Percentiles rank a stretch among this genome's conserved stretches.
phyloP scores from a whole-genome alignment of 106 monocot genomes.

The Chionographis japonica region DNA sequence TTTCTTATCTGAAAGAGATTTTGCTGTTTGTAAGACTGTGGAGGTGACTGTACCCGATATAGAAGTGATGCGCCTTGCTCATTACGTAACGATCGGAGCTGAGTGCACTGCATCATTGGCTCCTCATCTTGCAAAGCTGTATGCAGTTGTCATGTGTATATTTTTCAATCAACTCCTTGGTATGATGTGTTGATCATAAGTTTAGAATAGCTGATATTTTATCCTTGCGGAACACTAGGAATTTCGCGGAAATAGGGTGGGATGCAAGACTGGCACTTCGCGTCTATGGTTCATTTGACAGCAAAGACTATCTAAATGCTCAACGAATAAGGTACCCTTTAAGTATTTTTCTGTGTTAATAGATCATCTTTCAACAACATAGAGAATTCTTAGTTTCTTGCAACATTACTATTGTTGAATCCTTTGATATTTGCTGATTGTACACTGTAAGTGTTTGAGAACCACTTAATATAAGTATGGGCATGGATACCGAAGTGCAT shows the following conservation, averaged over 20 bases:
- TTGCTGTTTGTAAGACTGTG: conserved; percentile 41
- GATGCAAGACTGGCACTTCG: conserved; percentile 69
- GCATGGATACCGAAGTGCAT: too few species aligned
- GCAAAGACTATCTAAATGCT: conserved; percentile 80
- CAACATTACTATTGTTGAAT: neutral
- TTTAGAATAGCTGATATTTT: neutral
- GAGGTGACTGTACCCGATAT: conserved; percentile 83
- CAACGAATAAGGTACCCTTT: conserved; percentile 60
- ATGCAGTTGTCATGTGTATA: conserved; percentile 10
- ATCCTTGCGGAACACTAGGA: conserved; percentile 19
- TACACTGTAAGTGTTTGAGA: too few species aligned
- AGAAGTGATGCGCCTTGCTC: conserved; percentile 92
- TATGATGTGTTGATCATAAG: neutral
- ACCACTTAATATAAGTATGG: too few species aligned
- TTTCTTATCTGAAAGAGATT: neutral
- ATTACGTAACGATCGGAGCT: conserved; percentile 82
- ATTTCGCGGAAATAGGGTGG: conserved; percentile 61
- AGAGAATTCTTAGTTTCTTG: neutral
- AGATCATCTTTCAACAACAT: neutral
- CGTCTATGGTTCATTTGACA: conserved; percentile 65
- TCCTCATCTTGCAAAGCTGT: conserved; percentile 64
- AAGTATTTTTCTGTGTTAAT: neutral
- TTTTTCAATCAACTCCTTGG: neutral
- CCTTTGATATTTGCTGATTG: neutral
- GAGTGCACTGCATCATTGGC: conserved; percentile 74